Conservation (phyloP, 352 stramenopile species). For the Phytophthora vignae region DNA sequence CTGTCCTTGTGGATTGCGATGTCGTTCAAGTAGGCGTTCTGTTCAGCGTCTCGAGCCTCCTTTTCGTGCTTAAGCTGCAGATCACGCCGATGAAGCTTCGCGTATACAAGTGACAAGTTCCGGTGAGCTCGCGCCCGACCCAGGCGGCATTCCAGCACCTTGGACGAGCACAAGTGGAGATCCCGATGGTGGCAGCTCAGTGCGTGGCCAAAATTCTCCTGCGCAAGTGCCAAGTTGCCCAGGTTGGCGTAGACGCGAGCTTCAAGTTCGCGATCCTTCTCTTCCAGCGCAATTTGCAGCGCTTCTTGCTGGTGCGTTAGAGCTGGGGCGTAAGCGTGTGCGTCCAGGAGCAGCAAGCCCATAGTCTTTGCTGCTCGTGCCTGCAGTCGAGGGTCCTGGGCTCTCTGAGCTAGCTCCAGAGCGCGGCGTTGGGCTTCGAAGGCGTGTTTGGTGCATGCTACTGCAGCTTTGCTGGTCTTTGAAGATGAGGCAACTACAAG, state of each 20-base stretch:
- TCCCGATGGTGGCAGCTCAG: constrained; percentile 72
- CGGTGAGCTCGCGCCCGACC: constrained; percentile 67
- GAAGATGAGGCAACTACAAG: constrained; percentile 36
- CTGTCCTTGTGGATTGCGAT: constrained; percentile 50
- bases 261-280: constrained; percentile 70
- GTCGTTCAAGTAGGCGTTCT: constrained; percentile 56
- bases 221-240: constrained; percentile 67
- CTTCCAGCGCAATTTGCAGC: constrained; percentile 53
- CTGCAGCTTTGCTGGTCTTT: constrained; percentile 11
- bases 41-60: constrained; percentile 24
- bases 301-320: constrained; percentile 75
- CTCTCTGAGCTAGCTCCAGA: constrained; percentile 51
- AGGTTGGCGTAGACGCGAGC: constrained; percentile 82
- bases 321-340: constrained; percentile 46
- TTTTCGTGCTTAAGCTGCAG: constrained; percentile 55
- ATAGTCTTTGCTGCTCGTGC: constrained; percentile 71
- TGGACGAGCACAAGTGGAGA: constrained; percentile 46
- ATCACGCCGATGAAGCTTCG: constrained; percentile 53
- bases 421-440: constrained; percentile 57
- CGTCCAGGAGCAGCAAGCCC: constrained; percentile 66
- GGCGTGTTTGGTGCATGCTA: constrained; percentile 28
- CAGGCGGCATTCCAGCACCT: constrained; percentile 52
- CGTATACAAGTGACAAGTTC: constrained; percentile 77
- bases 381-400: constrained; percentile 49
- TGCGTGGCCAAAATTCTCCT: constrained; percentile 65